These are phyloP conservation scores for Neurospora sublineolata DNA, from an alignment of 495 filamentous ascomycete species.

Conservation along the genomic window DNA sequence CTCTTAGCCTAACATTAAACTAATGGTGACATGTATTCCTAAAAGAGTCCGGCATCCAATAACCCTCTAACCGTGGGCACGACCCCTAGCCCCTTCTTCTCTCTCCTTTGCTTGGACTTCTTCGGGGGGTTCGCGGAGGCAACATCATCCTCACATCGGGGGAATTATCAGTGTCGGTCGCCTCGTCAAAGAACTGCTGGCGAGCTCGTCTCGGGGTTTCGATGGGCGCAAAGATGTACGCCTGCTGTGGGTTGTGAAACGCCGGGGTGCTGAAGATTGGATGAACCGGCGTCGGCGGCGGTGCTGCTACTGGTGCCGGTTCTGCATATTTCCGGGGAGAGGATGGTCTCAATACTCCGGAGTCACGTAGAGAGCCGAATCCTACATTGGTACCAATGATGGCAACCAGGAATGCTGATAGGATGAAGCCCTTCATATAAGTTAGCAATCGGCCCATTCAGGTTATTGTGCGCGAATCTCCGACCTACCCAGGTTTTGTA, in stretches of 20 bases:
- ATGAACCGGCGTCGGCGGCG: conserved; percentile 16
- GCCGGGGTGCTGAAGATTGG: conserved; percentile 17
- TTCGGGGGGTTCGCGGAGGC: conserved; percentile 30
- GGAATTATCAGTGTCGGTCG: conserved; percentile 32
- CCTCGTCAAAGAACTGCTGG: conserved; percentile 22
- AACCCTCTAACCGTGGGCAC: conserved; percentile 30
- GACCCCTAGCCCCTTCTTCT: conserved; percentile 22
- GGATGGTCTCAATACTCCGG: not conserved
- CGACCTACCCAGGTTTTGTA: conserved; percentile 55
- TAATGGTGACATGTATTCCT: not conserved
- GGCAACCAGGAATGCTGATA: conserved; percentile 43
- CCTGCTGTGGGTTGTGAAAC: conserved; percentile 20
- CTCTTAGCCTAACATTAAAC: not conserved
- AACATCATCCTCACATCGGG: conserved; percentile 22
- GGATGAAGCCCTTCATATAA: conserved; percentile 34
- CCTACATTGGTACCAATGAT: conserved; percentile 47
- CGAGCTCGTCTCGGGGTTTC: conserved; percentile 32
- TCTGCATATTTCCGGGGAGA: conserved; percentile 2
- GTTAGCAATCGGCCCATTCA: no score
- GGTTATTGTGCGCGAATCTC: conserved; percentile 27
- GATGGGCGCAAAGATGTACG: conserved; percentile 33
- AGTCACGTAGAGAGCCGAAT: conserved; percentile 29
- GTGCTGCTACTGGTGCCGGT: conserved; percentile 3
- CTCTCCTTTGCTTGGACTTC: conserved; percentile 35
- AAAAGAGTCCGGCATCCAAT: conserved; percentile 6